Percentiles rank a stretch among this genome's conserved stretches.
Conservation (phyloP, 495 filamentous ascomycete species). For the Echria macrotheca region DNA sequence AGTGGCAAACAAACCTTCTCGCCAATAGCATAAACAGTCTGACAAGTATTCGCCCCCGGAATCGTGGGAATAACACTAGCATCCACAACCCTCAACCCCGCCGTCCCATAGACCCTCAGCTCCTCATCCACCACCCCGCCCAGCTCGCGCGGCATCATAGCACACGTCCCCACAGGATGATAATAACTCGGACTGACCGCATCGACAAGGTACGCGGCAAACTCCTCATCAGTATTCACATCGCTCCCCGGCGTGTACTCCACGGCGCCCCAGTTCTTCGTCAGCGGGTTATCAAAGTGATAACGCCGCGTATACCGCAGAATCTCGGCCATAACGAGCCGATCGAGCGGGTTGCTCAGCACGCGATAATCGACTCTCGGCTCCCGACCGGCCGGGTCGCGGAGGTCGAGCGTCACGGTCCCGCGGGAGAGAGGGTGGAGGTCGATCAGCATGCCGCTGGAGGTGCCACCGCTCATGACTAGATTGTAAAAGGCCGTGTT, state of each 20-base stretch:
- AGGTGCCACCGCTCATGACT: constrained; percentile 29
- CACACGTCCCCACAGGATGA: constrained; percentile 37
- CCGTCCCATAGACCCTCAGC: constrained; percentile 38
- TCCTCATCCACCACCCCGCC: constrained; percentile 48
- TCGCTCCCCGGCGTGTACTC: constrained; percentile 29
- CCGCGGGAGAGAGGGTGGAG: constrained; percentile 44
- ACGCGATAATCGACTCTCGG: constrained; percentile 46
- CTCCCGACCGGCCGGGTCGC: constrained; percentile 29
- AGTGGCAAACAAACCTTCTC: constrained; percentile 29
- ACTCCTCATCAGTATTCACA: constrained; percentile 27
- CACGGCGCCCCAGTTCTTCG: constrained; percentile 15
- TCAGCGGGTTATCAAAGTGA: constrained; percentile 32
- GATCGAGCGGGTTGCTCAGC: constrained; percentile 45
- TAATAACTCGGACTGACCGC: constrained; percentile 35
- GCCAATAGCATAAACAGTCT: constrained; percentile 40
- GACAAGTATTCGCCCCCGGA: constrained; percentile 37
- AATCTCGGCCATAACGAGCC: constrained; percentile 37
- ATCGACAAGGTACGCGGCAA: constrained; percentile 24
- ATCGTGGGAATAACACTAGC: constrained; percentile 37
- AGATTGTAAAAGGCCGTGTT: constrained; percentile 41
- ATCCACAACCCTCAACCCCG: constrained; percentile 38
- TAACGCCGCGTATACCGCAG: constrained; percentile 36
- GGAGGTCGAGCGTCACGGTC: constrained; percentile 39
- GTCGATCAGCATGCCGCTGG: constrained; percentile 33
- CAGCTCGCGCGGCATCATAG: constrained; percentile 47